phyloP scores from a whole-genome alignment of 1,139 yeast genomes.

The Geotrichum siamense region DNA sequence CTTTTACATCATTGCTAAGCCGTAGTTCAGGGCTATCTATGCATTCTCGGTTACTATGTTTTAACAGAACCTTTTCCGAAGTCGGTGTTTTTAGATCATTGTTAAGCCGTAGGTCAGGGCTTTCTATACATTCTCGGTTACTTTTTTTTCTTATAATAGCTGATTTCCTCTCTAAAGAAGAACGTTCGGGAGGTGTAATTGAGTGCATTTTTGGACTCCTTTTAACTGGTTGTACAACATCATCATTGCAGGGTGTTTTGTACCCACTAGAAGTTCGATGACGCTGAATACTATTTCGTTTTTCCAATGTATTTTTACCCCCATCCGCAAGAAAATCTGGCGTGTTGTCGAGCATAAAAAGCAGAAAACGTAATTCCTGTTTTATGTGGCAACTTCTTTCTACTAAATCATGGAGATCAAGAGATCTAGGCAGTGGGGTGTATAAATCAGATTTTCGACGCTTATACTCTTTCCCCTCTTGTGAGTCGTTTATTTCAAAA shows the following conservation, averaged over 20 bases:
- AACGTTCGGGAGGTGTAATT: too few relatives aligned
- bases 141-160: neutral
- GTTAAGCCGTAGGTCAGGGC: too few relatives aligned
- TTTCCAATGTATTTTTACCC: constrained; percentile 6
- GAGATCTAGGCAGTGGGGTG: constrained; percentile 13
- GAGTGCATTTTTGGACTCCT: too few relatives aligned
- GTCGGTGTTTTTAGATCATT: neutral
- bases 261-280: constrained; percentile 9
- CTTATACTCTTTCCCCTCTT: neutral
- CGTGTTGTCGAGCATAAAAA: constrained; percentile 14
- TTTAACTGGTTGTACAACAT: too few relatives aligned
- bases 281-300: constrained; percentile 13
- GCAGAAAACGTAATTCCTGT: constrained; percentile 7
- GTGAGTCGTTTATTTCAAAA: neutral
- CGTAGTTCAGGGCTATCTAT: too few relatives aligned
- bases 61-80: neutral
- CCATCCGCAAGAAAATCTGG: constrained; percentile 13
- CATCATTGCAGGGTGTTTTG: neutral
- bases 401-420: constrained; percentile 11
- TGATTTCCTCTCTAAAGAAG: neutral
- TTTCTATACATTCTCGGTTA: neutral
- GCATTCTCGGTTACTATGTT: neutral
- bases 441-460: constrained; percentile 3
- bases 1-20: too few relatives aligned
- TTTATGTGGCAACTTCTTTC: constrained; percentile 10